A percentile compares a stretch with the other conserved stretches of the same genome.
Conservation (phyloP, 1,284 basidiomycete genomes). For the Heterobasidion occidentale region DNA sequence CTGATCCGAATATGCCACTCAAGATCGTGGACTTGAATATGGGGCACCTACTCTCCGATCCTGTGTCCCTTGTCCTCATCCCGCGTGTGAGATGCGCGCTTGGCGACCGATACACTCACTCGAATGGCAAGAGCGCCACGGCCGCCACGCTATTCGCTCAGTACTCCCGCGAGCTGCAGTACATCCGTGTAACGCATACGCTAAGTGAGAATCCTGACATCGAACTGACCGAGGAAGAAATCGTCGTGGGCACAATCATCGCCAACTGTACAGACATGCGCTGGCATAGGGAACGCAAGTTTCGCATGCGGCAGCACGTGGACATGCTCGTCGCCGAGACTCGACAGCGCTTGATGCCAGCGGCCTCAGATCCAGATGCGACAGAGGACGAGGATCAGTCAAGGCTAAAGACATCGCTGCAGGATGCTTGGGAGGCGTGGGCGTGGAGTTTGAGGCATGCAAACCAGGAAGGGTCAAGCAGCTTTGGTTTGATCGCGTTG, state of each 20-base stretch:
- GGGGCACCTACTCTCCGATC: slow-evolving; percentile 22
- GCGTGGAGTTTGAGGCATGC: slow-evolving; percentile 34
- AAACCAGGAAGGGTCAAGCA: slow-evolving; percentile 33
- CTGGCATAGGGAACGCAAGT: slow-evolving; percentile 50
- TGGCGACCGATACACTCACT: slow-evolving; percentile 14
- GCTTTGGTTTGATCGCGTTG: background rate
- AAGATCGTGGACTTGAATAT: background rate
- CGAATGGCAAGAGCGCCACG: slow-evolving; percentile 1
- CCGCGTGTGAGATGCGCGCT: slow-evolving; percentile 31
- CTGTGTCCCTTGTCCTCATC: slow-evolving; percentile 38
- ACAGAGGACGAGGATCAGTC: slow-evolving; percentile 17
- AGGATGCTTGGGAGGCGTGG: slow-evolving; percentile 60
- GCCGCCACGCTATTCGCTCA: slow-evolving; percentile 12
- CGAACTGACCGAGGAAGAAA: slow-evolving; percentile 60
- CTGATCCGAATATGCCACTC: background rate
- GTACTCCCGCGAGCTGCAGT: slow-evolving; percentile 58
- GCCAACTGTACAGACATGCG: slow-evolving; percentile 49
- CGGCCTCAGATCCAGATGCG: slow-evolving; percentile 17
- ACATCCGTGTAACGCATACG: slow-evolving; percentile 64
- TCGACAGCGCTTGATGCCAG: slow-evolving; percentile 30
- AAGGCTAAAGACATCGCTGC: slow-evolving; percentile 35
- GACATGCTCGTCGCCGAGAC: slow-evolving; percentile 46
- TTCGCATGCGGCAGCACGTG: slow-evolving; percentile 55
- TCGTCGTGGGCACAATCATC: slow-evolving; percentile 66
- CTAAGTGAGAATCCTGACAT: slow-evolving; percentile 49